phyloP scores from a whole-genome alignment of 345 rosid species.

The Raphanus raphanistrum region DNA sequence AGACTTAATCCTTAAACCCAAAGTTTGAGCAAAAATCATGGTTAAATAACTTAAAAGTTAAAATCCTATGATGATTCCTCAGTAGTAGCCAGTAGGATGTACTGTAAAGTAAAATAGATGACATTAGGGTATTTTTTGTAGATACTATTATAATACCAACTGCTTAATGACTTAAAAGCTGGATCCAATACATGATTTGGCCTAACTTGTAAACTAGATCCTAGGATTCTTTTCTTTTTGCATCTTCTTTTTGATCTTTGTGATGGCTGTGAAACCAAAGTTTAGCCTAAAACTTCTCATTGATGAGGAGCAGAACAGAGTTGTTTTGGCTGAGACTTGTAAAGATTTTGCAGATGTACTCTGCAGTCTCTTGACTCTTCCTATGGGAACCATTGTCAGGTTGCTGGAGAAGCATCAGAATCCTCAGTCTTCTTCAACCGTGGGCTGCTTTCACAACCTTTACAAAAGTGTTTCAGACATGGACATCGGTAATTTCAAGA shows the following conservation, averaged over 20 bases:
- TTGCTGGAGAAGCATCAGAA: constrained; percentile 19
- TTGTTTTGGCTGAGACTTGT: constrained; percentile 37
- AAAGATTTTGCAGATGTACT: constrained; percentile 36
- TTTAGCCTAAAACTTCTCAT: constrained; percentile 34
- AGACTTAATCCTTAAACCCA: neutral
- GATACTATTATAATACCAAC: neutral
- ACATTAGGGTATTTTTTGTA: neutral
- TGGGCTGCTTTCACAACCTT: constrained; percentile 34
- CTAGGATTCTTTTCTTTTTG: neutral
- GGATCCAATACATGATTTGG: neutral
- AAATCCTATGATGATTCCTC: neutral
- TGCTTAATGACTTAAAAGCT: neutral
- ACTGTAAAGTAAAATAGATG: neutral
- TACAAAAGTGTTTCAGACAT: constrained; percentile 30
- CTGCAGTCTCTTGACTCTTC: constrained; percentile 31
- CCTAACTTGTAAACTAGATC: neutral
- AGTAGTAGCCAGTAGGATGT: neutral
- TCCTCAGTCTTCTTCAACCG: neutral
- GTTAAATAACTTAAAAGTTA: neutral
- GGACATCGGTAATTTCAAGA: neutral
- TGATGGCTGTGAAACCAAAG: constrained; percentile 17
- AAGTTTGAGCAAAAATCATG: neutral
- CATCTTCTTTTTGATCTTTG: neutral
- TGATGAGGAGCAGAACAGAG: constrained; percentile 25
- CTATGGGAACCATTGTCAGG: constrained; percentile 32